Evolutionary conservation across 202 grass and related monocot species (phyloP), one percentile per base, ranked within the genome.

Genomic region (Setaria viridis): DNA sequence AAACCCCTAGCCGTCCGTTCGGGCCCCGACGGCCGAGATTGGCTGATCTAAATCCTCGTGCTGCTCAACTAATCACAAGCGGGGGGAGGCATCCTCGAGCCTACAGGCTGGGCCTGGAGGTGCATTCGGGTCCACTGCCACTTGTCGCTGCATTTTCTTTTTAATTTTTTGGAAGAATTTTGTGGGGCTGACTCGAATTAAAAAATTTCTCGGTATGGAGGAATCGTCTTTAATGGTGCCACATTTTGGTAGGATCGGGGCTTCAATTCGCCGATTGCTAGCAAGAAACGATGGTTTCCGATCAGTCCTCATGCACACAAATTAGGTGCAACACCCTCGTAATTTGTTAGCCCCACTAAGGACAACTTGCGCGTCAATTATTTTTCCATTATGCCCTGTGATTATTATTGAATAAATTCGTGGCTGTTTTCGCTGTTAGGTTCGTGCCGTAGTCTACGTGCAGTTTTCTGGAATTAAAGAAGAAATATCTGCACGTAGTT

Each of bases 81-180:
- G 4, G 9, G 9, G 6, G 35, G 41, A 46, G 1, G 43, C 7
- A 46, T 80, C 79, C 66, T 77, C 73, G 67, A 80, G 39, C 74
- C 48, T 67, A 86, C 84, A 86, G 84, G 74, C 84, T 90, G 83
- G 78, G 34, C 64, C 76, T 32, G 82, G 37, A 45, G 71, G 12
- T 33, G 62, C 30, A 15, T 35, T 6, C n/a, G 74, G 70, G 37
- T 37, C 66, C 80, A 60, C 37, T 12, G 39, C 48, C 65, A 86
- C 72, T 35, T 33, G 4, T 20, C 2, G 15, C 17, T 66, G 5
- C 2, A 16, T 74, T 75, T 6, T 39, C 7, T 12, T 33, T 45
- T 46, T 39, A 12, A 37, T 11, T 82, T 72, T 58, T 46, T 1
- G 1, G 14, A 25, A 76, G 12, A 62, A 55, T 64, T 81, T 56